These are phyloP conservation scores for Penicillium macrosclerotiorum DNA, from an alignment of 495 filamentous ascomycete genomes.

Conservation along the genomic window DNA sequence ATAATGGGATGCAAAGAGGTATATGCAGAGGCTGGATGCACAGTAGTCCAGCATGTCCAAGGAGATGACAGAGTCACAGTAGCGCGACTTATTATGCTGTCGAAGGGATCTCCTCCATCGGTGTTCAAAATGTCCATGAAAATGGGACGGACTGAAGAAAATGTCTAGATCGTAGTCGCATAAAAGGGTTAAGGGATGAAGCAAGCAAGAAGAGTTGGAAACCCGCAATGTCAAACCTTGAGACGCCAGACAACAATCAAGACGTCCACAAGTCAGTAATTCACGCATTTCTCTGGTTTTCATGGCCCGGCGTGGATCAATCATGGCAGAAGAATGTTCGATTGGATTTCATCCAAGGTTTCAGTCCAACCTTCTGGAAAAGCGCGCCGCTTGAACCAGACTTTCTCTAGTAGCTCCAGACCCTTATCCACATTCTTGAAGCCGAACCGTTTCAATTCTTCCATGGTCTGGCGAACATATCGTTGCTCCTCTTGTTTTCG, in stretches of 20 bases:
- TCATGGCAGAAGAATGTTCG: slow-evolving; percentile 23
- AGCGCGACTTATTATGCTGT: background rate
- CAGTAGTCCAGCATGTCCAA: background rate
- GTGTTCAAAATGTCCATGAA: no score
- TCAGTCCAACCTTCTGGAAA: slow-evolving; percentile 42
- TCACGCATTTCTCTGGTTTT: no score
- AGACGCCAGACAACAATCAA: no score
- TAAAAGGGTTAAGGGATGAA: no score
- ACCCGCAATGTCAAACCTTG: no score
- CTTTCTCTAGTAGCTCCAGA: slow-evolving; percentile 32
- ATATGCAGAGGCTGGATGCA: background rate
- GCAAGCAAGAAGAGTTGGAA: no score
- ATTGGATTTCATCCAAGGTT: slow-evolving; percentile 37
- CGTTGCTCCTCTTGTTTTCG: slow-evolving; percentile 33
- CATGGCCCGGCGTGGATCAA: no score
- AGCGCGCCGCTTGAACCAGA: slow-evolving; percentile 38
- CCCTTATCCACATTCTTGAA: slow-evolving; percentile 43
- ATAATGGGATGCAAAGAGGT: no score
- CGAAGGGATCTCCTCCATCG: no score
- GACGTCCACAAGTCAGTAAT: no score
- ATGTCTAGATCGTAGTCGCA: no score
- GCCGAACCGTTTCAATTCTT: slow-evolving; percentile 34
- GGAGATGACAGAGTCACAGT: background rate
- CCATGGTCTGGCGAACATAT: slow-evolving; percentile 37
- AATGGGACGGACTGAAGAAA: no score